Evolutionary conservation across 2,329 filamentous ascomycete genomes (phyloP), one percentile per base, ranked within the genome.

Genomic region (Talaromyces marneffei): DNA sequence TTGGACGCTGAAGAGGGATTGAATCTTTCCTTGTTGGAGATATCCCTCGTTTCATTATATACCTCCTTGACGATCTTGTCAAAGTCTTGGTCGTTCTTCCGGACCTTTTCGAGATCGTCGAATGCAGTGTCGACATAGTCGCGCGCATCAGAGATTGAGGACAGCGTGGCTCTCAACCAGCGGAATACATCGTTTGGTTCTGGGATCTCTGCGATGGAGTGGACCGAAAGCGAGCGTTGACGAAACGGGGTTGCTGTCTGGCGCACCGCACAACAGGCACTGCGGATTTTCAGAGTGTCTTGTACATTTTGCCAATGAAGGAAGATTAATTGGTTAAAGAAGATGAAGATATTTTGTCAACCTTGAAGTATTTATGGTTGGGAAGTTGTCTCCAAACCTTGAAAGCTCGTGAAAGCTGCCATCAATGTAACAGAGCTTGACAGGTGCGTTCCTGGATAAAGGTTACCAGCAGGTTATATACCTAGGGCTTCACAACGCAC

Each of bases 91-190:
- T 55, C 33, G 25, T 55, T 40, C 14, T 55, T 55, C 7, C 52
- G 33, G 16, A 55, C 40, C 23, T 55, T 55, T 55, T 55, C 52
- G 20, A 55, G 52, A n/a, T 55, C 52, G 12, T 55, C 52, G 14
- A 55, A 55, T 8, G 52, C 35, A 16, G 52, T 55, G 33, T 55
- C 52, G 18, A 55, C 20, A 25, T 55, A 55, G 7, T 25, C 33
- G 52, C 52, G 52, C 12, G 33, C 52, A 3, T 33, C 52, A 29
- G 52, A 35, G 20, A 55, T 55, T n/a, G 33, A 55, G 33, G 23
- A 55, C 52, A n/a, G 52, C 52, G 40, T 55, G 40, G 52, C 52
- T 40, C 52, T 27, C 14, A 55, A 18, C 52, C 52, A 55, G 16
- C 52, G 20, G 9, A 55, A 55, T 9, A 35, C 52, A 16, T 55